Percentiles rank a stretch among this genome's conserved stretches.
Evolutionary conservation across 306 rosid genomes (phyloP).

Genomic region (Elaeagnus macrophylla): DNA sequence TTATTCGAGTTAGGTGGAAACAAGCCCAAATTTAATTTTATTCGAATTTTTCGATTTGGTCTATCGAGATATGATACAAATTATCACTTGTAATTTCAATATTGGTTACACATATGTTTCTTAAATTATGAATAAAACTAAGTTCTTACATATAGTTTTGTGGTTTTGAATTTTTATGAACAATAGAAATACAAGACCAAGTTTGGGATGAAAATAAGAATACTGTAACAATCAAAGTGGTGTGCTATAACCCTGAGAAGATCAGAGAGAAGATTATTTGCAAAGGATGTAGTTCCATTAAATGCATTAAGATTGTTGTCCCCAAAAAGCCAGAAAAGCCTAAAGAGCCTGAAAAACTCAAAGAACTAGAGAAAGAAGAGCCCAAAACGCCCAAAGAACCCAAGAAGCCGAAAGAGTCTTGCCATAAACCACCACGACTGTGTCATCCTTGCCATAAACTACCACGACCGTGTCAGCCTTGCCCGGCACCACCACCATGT

Average conservation of each 20-base stretch:
- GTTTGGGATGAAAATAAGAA: constrained; percentile 46
- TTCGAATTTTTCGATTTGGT: too few relatives aligned
- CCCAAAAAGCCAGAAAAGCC: constrained; percentile 24
- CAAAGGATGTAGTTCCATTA: constrained; percentile 49
- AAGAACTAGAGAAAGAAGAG: neutral
- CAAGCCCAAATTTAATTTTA: too few relatives aligned
- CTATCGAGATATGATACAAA: too few relatives aligned
- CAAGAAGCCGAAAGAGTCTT: constrained; percentile 4
- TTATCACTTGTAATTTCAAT: too few relatives aligned
- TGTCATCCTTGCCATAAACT: too few relatives aligned
- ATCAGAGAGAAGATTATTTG: constrained; percentile 49
- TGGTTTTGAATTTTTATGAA: constrained; percentile 22
- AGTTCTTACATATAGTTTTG: neutral
- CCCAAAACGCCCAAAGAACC: constrained; percentile 10
- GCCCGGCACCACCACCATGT: too few relatives aligned
- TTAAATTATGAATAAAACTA: neutral
- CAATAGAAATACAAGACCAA: constrained; percentile 75
- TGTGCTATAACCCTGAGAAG: constrained; percentile 69
- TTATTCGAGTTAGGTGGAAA: too few relatives aligned
- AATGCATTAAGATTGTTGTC: constrained; percentile 53
- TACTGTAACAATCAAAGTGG: constrained; percentile 55
- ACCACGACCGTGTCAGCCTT: too few relatives aligned
- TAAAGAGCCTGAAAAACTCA: too few relatives aligned
- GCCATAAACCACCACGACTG: too few relatives aligned
- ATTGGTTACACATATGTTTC: neutral